Evolutionary conservation across 2,329 filamentous ascomycete species (phyloP).

Genomic region (Alternaria panax): DNA sequence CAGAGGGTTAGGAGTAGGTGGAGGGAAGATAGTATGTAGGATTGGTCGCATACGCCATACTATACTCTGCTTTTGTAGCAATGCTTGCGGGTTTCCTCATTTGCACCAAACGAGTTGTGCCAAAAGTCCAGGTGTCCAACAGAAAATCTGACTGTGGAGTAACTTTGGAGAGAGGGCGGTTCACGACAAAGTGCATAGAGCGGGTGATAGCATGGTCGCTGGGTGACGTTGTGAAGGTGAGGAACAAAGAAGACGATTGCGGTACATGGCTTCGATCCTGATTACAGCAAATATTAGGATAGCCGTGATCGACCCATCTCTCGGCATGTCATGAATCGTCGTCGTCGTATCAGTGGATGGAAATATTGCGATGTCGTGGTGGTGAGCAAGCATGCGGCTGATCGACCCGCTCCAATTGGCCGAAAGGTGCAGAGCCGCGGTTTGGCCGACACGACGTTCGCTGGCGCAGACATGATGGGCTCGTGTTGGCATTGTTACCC

Average conservation of each 20-base stretch:
- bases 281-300: not conserved
- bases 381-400: not conserved
- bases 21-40: conserved; percentile 58
- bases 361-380: not conserved
- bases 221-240: not conserved
- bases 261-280: not conserved
- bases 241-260: not conserved
- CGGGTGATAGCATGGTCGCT: not conserved
- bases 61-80: not conserved
- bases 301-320: not conserved
- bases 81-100: not conserved
- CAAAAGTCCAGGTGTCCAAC: not conserved
- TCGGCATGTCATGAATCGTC: not conserved
- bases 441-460: not conserved
- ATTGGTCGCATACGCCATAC: not conserved
- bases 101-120: not conserved
- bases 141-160: not conserved
- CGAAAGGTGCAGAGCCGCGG: conserved; percentile 1
- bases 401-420: not conserved
- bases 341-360: not conserved
- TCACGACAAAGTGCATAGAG: not conserved
- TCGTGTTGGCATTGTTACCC: conserved; percentile 1
- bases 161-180: not conserved
- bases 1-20: conserved; percentile 70
- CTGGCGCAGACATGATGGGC: not conserved